Evolutionary conservation across 2,329 filamentous ascomycete species (phyloP).

Genomic region (Paecilomyces sp.): DNA sequence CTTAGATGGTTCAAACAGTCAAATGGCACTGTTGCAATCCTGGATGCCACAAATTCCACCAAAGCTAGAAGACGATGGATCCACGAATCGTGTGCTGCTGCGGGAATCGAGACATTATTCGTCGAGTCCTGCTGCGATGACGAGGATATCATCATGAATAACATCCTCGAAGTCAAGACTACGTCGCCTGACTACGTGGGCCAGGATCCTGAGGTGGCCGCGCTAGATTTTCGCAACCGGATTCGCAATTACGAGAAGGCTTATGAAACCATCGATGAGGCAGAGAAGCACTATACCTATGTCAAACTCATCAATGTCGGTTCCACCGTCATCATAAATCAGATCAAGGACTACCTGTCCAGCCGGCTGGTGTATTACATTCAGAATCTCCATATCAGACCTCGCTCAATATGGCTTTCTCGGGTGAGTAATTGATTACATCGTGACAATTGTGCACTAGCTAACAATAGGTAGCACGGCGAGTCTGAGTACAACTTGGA

Average conservation of each 20-base stretch:
- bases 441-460: not conserved
- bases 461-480: constrained; percentile 60
- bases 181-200: constrained; percentile 91
- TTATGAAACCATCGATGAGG: constrained; percentile 86
- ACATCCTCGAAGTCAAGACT: constrained; percentile 95
- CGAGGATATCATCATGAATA: constrained; percentile 93
- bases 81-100: constrained; percentile 64
- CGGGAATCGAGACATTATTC: constrained; percentile 83
- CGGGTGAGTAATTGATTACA: constrained; percentile 53
- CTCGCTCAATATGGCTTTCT: constrained; percentile 92
- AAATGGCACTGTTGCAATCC: constrained; percentile 79
- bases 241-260: constrained; percentile 97
- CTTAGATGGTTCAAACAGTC: constrained; percentile 75
- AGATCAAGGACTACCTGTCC: constrained; percentile 93
- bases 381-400: constrained; percentile 97
- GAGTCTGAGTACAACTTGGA: constrained; percentile 89
- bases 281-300: constrained; percentile 84
- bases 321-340: constrained; percentile 94
- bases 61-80: constrained; percentile 89
- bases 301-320: constrained; percentile 97
- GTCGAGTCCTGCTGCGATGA: constrained; percentile 97
- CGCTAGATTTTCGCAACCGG: constrained; percentile 83
- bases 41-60: constrained; percentile 96
- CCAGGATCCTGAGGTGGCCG: constrained; percentile 87
- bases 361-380: constrained; percentile 96